Evolutionary conservation across 192 early-diverging fungal genomes (phyloP), one percentile per base, ranked within the genome.

Genomic region (Chytriomyces sp.): DNA sequence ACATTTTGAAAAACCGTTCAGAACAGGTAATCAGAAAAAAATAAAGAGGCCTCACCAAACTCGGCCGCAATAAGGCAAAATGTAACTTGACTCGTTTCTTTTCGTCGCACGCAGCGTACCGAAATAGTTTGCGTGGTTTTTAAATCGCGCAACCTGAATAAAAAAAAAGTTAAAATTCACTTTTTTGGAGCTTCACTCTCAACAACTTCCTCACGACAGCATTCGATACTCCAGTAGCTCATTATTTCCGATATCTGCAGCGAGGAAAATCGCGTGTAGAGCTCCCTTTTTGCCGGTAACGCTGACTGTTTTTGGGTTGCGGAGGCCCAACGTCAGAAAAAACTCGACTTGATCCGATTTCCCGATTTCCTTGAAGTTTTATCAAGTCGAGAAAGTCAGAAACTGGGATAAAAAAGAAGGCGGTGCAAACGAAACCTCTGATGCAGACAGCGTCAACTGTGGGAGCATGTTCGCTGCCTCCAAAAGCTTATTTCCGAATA

Each of bases 401-500:
- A 45, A 23, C 50, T 28, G 10, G 43, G 4, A 23, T n/a, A 28
- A 24, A 46, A 57, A 50, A 59, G 6, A 44, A 18, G 7, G n/a
- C 18, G 18, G n/a, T 57, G 16, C 28, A 26, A 59, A 35, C 18
- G n/a, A 6, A 67, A 85, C 83, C 75, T 82, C 76, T 10, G 81
- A 43, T 8, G 82, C 64, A 13, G 65, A 20, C 70, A 85, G 13
- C 11, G 11, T 74, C 48, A 84, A 75, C 23, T 61, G 80, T 13
- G 83, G 80, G 49, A 84, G 63, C 7, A 48, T n/a, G 1, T 28
- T 67, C 1, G 73, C 79, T n/a, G 35, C 50, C 9, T 82, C 81
- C 57, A 78, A 73, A 47, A 82, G 70, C 72, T 84, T 88, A 74
- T 87, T 90, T 10, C 91, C 91, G 72, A 88, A 86, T 59, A 90